A percentile compares a stretch with the other conserved stretches of the same genome.
These are phyloP conservation scores for Hemisphaericaspora lyxosophila DNA, from an alignment of 1,139 yeast species.

Conservation along the genomic window DNA sequence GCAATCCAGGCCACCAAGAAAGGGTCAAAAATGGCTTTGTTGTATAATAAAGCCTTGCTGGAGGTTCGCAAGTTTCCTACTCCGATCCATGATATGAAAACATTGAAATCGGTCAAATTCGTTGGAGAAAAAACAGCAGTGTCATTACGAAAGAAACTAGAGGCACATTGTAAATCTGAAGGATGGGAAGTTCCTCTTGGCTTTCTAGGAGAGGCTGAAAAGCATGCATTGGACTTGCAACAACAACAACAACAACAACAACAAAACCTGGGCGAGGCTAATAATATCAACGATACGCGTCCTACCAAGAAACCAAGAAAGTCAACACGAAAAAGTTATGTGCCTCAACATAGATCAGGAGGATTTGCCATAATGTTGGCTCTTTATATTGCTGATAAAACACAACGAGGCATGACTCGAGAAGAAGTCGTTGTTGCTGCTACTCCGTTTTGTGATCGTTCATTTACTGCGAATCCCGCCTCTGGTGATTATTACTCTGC, in stretches of 20 bases:
- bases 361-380: constrained; percentile 82
- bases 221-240: constrained; percentile 8
- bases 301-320: constrained; percentile 13
- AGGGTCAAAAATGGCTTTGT: constrained; percentile 43
- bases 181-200: constrained; percentile 40
- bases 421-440: constrained; percentile 60
- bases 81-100: constrained; percentile 48
- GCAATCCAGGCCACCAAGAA: constrained; percentile 40
- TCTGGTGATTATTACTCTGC: constrained; percentile 70
- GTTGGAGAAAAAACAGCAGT: constrained; percentile 65
- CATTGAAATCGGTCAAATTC: constrained; percentile 50
- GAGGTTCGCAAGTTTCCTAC: constrained; percentile 43
- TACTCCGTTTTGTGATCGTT: constrained; percentile 58
- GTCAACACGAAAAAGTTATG: constrained; percentile 41
- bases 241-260: neutral
- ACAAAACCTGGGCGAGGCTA: neutral
- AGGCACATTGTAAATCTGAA: constrained; percentile 46
- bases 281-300: constrained; percentile 10
- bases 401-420: constrained; percentile 55
- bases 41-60: constrained; percentile 50
- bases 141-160: constrained; percentile 40
- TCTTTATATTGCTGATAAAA: constrained; percentile 52
- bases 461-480: constrained; percentile 64
- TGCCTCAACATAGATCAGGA: constrained; percentile 80
- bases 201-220: constrained; percentile 19